A percentile compares a stretch with the other conserved stretches of the same genome.
phyloP scores from a whole-genome alignment of 345 rosid species.

The Eucalyptus tenuipes region DNA sequence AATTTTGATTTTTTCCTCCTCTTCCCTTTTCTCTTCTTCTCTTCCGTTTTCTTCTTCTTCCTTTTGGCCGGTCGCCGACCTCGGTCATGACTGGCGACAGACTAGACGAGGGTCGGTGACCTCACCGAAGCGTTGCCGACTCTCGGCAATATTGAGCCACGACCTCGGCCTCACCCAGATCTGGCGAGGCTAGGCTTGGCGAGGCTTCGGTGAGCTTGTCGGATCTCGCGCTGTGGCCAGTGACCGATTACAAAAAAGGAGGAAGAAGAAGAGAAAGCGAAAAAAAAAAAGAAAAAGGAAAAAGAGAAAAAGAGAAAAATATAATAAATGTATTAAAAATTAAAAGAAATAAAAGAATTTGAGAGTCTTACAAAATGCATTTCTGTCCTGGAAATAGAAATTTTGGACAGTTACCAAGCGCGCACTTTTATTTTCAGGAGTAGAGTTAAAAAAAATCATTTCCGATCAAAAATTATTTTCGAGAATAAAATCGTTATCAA shows the following conservation, averaged over 20 bases:
- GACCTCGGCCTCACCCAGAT: fast-evolving
- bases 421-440: fast-evolving
- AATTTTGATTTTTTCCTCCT: no score
- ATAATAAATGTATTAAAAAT: no score
- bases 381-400: fast-evolving
- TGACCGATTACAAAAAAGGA: fast-evolving
- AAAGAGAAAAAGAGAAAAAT: no score
- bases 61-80: fast-evolving
- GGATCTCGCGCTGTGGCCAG: fast-evolving
- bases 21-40: no score
- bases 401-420: fast-evolving
- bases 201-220: fast-evolving
- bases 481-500: fast-evolving
- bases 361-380: fast-evolving
- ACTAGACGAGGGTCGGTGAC: no score
- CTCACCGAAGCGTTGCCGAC: fast-evolving
- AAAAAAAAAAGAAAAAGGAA: fast-evolving
- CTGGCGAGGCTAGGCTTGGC: fast-evolving
- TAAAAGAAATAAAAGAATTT: fast-evolving
- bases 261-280: no score
- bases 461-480: fast-evolving
- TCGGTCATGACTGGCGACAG: fast-evolving
- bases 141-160: fast-evolving
- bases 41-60: no score
- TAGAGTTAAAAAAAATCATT: fast-evolving